Evolutionary conservation across 371 early-diverging fungal genomes (phyloP), one percentile per base, ranked within the genome.

Genomic region (Apophysomyces elegans): DNA sequence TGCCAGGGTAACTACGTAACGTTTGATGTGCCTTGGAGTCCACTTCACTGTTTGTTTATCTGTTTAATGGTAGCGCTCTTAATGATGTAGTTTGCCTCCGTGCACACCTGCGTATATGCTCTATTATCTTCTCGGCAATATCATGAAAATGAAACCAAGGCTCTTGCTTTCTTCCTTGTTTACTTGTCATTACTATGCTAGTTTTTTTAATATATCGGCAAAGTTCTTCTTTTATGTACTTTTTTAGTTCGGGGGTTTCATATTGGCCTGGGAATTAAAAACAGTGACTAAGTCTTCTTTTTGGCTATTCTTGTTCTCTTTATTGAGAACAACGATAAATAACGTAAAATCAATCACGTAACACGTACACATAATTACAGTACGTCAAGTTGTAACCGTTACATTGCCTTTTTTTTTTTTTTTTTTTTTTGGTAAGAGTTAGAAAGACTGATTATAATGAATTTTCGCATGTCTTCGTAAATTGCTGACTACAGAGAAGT

Each of bases 381-480:
- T 47, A 18, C 18, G 47, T 13, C 11, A n/a, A 47, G 47, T n/a
- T 47, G 16, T 21, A n/a, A 47, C 16, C 16, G 9, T 47, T 47
- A n/a, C 18, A n/a, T 14, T 9, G 11, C 16, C 0, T 18, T 47
- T 47, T 13, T 47, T 47, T 47, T 2, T 26, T 26, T 4, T 18
- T 18, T 47, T 47, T 13, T 47, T 47, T 47, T 2, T 26, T 26
- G 32, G 32, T 26, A 26, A 26, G 32, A 26, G 32, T 26, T 18
- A 47, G 18, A 58, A 39, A 47, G 47, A 50, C 26, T 45, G 57
- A n/a, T 68, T 68, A n/a, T 13, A 65, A 56, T 79, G 80, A 54
- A 76, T 79, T 59, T 79, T 79, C 50, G 72, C 74, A 64, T 79
- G 80, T 26, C 80, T 62, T 35, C 80, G 74, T 26, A 79, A 62